A percentile compares a stretch with the other conserved stretches of the same genome.
These are phyloP conservation scores for Fennellomyces sp. DNA, from an alignment of 371 early-diverging fungal genomes.

Conservation along the genomic window DNA sequence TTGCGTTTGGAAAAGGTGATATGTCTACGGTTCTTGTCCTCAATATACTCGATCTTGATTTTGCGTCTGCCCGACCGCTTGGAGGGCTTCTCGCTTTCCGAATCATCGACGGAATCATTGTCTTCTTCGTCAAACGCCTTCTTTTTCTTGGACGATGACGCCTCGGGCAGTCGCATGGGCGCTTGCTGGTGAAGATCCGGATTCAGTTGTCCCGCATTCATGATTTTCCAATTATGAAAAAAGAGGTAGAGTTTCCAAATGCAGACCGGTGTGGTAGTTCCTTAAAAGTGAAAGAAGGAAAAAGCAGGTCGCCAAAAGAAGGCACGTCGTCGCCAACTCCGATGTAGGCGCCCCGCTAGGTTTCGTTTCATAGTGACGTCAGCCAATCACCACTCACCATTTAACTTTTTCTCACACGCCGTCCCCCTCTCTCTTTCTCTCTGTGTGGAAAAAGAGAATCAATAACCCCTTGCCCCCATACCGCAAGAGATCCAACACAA, in stretches of 20 bases:
- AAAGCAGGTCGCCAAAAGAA: too few species aligned
- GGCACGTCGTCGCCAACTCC: too few species aligned
- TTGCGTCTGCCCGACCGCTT: slow-evolving; percentile 89
- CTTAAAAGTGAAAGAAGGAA: neutral
- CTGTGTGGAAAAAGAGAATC: too few species aligned
- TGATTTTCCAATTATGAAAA: slow-evolving; percentile 5
- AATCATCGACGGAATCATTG: slow-evolving; percentile 49
- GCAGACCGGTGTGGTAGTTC: slow-evolving; percentile 1
- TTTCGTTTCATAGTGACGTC: too few species aligned
- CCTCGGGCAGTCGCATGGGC: slow-evolving; percentile 5
- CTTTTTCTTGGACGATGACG: slow-evolving; percentile 6
- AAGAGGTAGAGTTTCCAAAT: slow-evolving; percentile 9
- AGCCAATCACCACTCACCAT: too few species aligned
- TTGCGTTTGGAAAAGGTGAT: slow-evolving; percentile 99
- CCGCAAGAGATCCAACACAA: too few species aligned
- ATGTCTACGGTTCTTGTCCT: slow-evolving; percentile 93
- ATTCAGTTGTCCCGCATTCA: slow-evolving; percentile 6
- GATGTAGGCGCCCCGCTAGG: too few species aligned
- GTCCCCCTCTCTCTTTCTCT: too few species aligned
- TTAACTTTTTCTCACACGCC: too few species aligned
- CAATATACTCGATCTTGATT: slow-evolving; percentile 97
- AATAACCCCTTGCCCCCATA: too few species aligned
- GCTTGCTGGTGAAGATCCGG: slow-evolving; percentile 6
- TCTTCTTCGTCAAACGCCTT: slow-evolving; percentile 13
- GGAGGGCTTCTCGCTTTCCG: slow-evolving; percentile 46